Base-by-base conservation (phyloP, 192 early-diverging fungal species). In the Oehlia diaphana region DNA sequence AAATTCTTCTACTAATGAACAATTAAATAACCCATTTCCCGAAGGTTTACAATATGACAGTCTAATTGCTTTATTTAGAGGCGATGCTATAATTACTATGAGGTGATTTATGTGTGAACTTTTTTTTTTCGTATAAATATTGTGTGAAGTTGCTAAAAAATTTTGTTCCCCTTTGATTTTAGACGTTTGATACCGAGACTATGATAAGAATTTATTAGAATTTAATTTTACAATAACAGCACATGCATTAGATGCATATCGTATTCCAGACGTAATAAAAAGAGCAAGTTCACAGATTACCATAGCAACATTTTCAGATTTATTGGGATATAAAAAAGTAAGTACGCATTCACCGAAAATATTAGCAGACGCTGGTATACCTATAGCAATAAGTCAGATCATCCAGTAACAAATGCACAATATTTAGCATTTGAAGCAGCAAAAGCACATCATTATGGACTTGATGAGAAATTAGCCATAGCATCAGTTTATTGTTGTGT, bases 241-340 rank as follows among this genome's bases (percentile, higher is more conserved):
- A 95, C 78, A 95, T 79, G 94, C 91, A n/a, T 79, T 93, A 35
- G 90, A 92, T 78, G 94, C 94, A 12, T 93, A 93, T 80, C 84
- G 87, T 64, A 85, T 95, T 31, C 90, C 92, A 13, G 88, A 85
- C 16, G 83, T 92, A 49, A 79, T 94, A 10, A 88, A 86, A 80
- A 82, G 88, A 2, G 90, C 88, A 10, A 82, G 80, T 19, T 85
- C 86, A 28, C 86, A 93, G 68, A 91, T 94, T 65, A 89, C 92
- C 3, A 86, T 90, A 58, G 93, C 93, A 23, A 89, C 91, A 19
- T 95, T 94, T 82, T 90, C 90, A 23, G 88, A 88, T 77, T 78
- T 85, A 26, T 91, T 87, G 87, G 88, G 87, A n/a, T 94, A 90
- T 82, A 95, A 95, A 81, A 90, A 89, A 75, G 87, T 85, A n/a